Evolutionary conservation across 2,329 filamentous ascomycete species (phyloP), one percentile per base, ranked within the genome.

Genomic region (Phaeosphaeria sp.): DNA sequence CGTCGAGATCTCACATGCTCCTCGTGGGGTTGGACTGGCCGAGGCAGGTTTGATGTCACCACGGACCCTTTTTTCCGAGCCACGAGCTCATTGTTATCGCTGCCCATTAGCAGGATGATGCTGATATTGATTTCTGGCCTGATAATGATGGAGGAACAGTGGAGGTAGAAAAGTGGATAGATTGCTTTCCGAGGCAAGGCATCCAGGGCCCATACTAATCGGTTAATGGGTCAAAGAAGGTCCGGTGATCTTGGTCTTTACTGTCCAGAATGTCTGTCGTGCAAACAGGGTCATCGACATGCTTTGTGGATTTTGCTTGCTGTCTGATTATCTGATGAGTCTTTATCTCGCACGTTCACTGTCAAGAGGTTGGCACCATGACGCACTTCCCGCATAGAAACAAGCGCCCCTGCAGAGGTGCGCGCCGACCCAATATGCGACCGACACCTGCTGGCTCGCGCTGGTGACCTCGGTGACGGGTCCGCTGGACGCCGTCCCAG

Each of bases 401-500:
- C 30, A 46, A 3, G 43, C 17, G 22, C 24, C 45, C 45, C 24
- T 48, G 45, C 24, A 30, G 45, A 25, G n/a, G 47, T 22, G 27
- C 18, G 45, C 45, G 45, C 45, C 45, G n/a, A 52, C 49, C 49
- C 25, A 52, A 45, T 9, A 27, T 45, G 25, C 49, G 40, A 52
- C 49, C 40, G 8, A 52, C 42, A 9, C 15, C 30, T 24, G 43
- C 11, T n/a, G 17, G 13, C 30, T 47, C 20, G 20, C 24, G 15
- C 45, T 24, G 18, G 40, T 43, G n/a, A 6, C 6, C 40, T 43
- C 30, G 30, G 30, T 36, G 30, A 36, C 11, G 30, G 30, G 30
- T 36, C 30, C 30, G 11, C 30, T 13, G 30, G 30, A 36, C 30
- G 30, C 30, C 30, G 30, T 36, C 11, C 30, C 30, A 36, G 30